A percentile compares a stretch with the other conserved stretches of the same genome.
Conservation (phyloP, 768 basidiomycete genomes). For the Lentinus tigrinus region DNA sequence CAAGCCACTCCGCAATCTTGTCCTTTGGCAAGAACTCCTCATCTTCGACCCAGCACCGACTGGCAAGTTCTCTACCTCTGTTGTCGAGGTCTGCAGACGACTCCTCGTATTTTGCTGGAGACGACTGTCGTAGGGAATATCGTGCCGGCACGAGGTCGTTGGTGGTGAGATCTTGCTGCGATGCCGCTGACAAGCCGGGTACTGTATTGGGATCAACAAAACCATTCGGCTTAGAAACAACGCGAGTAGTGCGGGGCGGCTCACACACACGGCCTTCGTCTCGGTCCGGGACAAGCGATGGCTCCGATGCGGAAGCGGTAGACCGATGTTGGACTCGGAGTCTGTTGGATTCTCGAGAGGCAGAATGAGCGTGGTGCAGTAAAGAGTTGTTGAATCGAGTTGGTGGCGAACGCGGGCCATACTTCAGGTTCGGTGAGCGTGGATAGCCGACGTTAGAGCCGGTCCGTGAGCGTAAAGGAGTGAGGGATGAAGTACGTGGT, state of each 20-base stretch:
- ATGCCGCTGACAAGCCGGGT: conserved; percentile 31
- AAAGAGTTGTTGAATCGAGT: conserved; percentile 24
- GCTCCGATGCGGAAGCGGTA: conserved; percentile 77
- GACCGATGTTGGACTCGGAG: conserved; percentile 69
- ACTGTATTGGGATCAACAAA: conserved; percentile 17
- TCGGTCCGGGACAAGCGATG: conserved; percentile 62
- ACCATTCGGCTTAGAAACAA: conserved; percentile 12
- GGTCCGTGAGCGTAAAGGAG: conserved; percentile 21
- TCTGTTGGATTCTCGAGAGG: conserved; percentile 39
- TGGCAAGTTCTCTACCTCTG: conserved; percentile 70
- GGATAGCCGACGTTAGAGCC: conserved; percentile 17
- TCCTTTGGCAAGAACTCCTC: conserved; percentile 80
- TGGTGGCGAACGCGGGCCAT: conserved; percentile 22
- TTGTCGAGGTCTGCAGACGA: conserved; percentile 51
- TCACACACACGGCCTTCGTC: conserved; percentile 52
- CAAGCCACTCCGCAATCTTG: conserved; percentile 96
- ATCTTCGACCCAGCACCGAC: conserved; percentile 83
- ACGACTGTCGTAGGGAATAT: conserved; percentile 40
- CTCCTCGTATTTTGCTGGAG: conserved; percentile 46
- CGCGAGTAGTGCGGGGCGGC: conserved; percentile 22
- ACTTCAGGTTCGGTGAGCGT: conserved; percentile 21
- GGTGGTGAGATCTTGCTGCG: conserved; percentile 57
- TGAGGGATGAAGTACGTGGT: conserved; percentile 50
- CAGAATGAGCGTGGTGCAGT: conserved; percentile 33
- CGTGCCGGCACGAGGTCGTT: conserved; percentile 51